Evolutionary conservation across 805 yeast species (phyloP).

Genomic region (Sugiyamaella chiloensis): DNA sequence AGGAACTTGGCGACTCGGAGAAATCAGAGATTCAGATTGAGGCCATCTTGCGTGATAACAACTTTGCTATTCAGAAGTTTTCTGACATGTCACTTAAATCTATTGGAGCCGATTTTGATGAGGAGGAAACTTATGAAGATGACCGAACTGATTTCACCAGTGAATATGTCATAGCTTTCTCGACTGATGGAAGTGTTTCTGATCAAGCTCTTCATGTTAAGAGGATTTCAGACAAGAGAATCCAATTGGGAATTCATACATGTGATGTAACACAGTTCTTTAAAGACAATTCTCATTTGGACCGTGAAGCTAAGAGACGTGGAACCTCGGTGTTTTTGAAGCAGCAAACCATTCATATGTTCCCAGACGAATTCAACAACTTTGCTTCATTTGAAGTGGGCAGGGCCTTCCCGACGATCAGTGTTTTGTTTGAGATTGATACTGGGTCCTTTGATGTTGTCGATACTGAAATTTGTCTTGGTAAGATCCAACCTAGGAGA

Average conservation of each 20-base stretch:
- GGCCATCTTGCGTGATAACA: constrained; percentile 74
- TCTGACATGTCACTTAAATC: constrained; percentile 37
- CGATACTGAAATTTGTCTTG: constrained; percentile 73
- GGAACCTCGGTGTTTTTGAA: constrained; percentile 86
- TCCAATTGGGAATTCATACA: constrained; percentile 83
- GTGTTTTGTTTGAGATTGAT: constrained; percentile 79
- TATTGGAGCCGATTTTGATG: constrained; percentile 19
- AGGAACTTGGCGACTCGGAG: constrained; percentile 78
- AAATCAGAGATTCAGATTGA: constrained; percentile 77
- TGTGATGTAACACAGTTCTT: constrained; percentile 74
- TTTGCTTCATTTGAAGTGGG: constrained; percentile 57
- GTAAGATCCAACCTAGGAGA: constrained; percentile 62
- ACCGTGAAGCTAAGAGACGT: constrained; percentile 85
- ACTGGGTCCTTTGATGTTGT: constrained; percentile 66
- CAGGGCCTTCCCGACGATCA: constrained; percentile 61
- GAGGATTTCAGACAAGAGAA: constrained; percentile 52
- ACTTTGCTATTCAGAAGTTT: constrained; percentile 40
- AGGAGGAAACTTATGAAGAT: constrained; percentile 7
- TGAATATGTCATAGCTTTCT: constrained; percentile 61
- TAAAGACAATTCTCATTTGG: constrained; percentile 70
- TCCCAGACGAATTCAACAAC: constrained; percentile 61
- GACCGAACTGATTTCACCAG: constrained; percentile 50
- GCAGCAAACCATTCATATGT: constrained; percentile 63
- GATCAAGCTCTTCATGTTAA: constrained; percentile 86
- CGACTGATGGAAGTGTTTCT: constrained; percentile 54